Conservation (phyloP, 176 grass and related monocot genomes). For the barley (Hordeum vulgare) region MorexV3_pseudomolecules_assembly NC_058520.1:18538030-18538529, state of each 20-base stretch:
- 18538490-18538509: not conserved
- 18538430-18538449: not conserved
- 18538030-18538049: constrained; percentile 41
- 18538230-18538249: constrained; percentile 38
- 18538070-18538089: constrained; percentile 38
- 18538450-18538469: accelerated
- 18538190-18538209: not conserved
- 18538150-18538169: constrained; percentile 19
- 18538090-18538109: constrained; percentile 39
- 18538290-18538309: constrained; percentile 50
- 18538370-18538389: constrained; percentile 51
- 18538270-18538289: constrained; percentile 41
- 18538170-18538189: constrained; percentile 31
- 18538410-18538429: not conserved
- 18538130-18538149: constrained; percentile 28
- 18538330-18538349: constrained; percentile 9
- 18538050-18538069: constrained; percentile 38
- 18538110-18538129: constrained; percentile 13
- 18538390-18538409: constrained; percentile 39
- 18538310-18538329: constrained; percentile 29
- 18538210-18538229: constrained; percentile 34
- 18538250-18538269: constrained; percentile 31
- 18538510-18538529: not conserved
- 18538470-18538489: not conserved
- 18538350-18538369: constrained; percentile 72